Conservation (phyloP, 1,284 basidiomycete species). For the Tylopilus sp. region DNA sequence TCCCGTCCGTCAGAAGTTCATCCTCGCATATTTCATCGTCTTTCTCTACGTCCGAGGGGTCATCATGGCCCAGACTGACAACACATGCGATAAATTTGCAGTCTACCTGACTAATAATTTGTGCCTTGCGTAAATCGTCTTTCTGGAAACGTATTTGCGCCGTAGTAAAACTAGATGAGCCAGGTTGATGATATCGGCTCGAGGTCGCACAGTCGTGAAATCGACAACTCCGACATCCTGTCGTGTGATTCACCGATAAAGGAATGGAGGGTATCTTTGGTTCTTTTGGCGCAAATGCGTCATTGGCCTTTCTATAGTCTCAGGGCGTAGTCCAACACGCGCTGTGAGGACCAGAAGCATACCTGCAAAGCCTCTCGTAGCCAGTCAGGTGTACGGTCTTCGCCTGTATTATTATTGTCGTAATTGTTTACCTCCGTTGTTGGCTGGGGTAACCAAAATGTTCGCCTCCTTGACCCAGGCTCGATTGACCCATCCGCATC, state of each 20-base stretch:
- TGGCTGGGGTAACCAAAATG: constrained; percentile 7
- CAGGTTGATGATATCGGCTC: constrained; percentile 10
- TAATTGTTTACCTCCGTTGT: constrained; percentile 4
- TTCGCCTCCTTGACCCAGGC: constrained; percentile 16
- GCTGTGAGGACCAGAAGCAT: constrained; percentile 16
- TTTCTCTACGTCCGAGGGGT: constrained; percentile 13
- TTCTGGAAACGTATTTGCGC: constrained; percentile 44
- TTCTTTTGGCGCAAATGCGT: constrained; percentile 45
- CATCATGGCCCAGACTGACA: constrained; percentile 28
- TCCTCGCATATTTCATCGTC: constrained; percentile 10
- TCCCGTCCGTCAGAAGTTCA: constrained; percentile 7
- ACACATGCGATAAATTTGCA: constrained; percentile 83
- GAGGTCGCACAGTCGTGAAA: constrained; percentile 10
- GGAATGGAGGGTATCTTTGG: constrained; percentile 44
- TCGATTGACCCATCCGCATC: constrained; percentile 11
- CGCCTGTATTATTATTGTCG: not conserved
- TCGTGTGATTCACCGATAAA: constrained; percentile 21
- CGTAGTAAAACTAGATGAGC: constrained; percentile 13
- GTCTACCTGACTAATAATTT: constrained; percentile 81
- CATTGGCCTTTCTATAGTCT: constrained; percentile 43
- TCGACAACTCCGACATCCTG: constrained; percentile 12
- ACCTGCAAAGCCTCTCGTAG: constrained; percentile 49
- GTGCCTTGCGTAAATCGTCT: constrained; percentile 50
- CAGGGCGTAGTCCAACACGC: constrained; percentile 3
- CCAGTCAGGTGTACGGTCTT: constrained; percentile 45